These are phyloP conservation scores for Casuarina cunninghamiana DNA, from an alignment of 306 rosid species.

Conservation along the genomic window DNA sequence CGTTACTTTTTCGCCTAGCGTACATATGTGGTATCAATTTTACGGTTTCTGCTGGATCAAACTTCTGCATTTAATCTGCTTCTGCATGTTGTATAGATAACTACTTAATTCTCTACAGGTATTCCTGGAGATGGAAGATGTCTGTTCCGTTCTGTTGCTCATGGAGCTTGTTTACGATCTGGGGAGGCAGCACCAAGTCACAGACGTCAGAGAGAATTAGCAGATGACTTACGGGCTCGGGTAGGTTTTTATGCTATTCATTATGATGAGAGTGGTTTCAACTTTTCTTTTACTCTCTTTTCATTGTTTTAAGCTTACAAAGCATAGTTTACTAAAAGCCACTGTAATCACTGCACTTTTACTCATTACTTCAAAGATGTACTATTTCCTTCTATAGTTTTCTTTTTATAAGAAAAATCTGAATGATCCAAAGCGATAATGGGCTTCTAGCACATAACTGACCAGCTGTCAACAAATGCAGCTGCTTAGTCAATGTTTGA, in stretches of 20 bases:
- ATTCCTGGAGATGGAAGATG: constrained; percentile 98
- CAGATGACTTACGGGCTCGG: constrained; percentile 69
- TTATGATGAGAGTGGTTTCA: constrained; percentile 12
- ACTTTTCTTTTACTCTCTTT: neutral
- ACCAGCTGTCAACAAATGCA: neutral
- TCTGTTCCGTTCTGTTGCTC: constrained; percentile 88
- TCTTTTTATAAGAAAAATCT: neutral
- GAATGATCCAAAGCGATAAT: neutral
- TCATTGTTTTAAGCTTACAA: neutral
- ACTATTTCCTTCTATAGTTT: neutral
- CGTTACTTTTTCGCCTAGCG: constrained; percentile 15
- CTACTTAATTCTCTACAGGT: constrained; percentile 49
- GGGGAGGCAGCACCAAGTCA: constrained; percentile 72
- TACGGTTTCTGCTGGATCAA: neutral
- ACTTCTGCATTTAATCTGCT: neutral
- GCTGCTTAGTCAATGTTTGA: constrained; percentile 5
- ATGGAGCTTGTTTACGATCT: constrained; percentile 74
- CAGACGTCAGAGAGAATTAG: constrained; percentile 69
- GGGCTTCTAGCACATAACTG: neutral
- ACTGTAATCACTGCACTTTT: neutral
- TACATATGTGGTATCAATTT: neutral
- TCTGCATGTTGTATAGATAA: constrained; percentile 13
- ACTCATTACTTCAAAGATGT: neutral
- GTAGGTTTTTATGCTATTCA: constrained; percentile 43
- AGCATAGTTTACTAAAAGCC: neutral